phyloP scores from a whole-genome alignment of 2,329 filamentous ascomycete genomes.

The Botrytis elliptica region DNA sequence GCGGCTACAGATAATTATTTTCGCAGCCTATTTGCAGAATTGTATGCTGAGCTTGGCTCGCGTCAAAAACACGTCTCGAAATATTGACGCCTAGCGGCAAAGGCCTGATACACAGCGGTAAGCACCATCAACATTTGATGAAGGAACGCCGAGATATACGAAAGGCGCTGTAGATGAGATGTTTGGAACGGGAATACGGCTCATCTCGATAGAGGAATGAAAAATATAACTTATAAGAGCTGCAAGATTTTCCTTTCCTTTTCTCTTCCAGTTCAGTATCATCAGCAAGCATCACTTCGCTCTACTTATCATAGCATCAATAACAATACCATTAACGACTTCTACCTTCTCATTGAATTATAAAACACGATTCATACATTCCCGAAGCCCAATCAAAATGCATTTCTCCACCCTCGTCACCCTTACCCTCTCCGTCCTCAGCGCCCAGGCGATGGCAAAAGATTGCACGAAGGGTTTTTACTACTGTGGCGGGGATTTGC shows the following conservation, averaged over 20 bases:
- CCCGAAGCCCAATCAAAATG: background rate
- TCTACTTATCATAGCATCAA: background rate
- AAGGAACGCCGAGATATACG: background rate
- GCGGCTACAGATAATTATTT: background rate
- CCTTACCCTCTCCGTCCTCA: background rate
- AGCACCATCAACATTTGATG: no score
- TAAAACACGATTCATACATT: background rate
- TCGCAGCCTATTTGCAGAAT: background rate
- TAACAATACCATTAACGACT: background rate
- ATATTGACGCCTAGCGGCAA: background rate
- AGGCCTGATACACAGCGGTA: background rate
- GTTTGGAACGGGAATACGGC: background rate
- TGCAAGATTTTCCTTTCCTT: background rate
- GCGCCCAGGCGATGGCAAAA: background rate
- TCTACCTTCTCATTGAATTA: background rate
- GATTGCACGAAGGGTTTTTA: rapidly evolving
- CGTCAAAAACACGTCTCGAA: background rate
- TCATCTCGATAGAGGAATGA: background rate
- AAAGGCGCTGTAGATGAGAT: background rate
- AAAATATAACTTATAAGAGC: background rate
- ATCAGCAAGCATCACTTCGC: background rate
- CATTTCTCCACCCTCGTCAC: background rate
- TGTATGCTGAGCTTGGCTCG: background rate
- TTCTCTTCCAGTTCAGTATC: background rate
- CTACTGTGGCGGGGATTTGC: background rate